Percentiles rank a stretch among this genome's conserved stretches.
Evolutionary conservation across 2,329 filamentous ascomycete genomes (phyloP).

Genomic region (Ophiostoma piceae): DNA sequence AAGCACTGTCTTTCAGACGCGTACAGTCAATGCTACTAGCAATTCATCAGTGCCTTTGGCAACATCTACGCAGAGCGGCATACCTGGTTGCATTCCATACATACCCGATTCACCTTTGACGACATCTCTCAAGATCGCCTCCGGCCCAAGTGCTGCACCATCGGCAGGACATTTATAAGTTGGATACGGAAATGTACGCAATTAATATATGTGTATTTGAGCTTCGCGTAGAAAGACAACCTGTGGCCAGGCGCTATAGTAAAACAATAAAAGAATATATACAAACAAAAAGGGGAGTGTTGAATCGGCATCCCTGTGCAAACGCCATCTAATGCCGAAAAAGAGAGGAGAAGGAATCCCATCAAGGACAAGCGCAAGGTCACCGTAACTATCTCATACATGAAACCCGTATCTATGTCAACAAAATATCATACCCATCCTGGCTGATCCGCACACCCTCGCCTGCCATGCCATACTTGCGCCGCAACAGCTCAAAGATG

Average conservation of each 20-base stretch:
- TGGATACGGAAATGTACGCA: too few species aligned
- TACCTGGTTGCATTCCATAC: too few species aligned
- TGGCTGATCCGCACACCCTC: slow-evolving; percentile 61
- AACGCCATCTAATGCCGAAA: slow-evolving; percentile 2
- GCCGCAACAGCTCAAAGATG: slow-evolving; percentile 69
- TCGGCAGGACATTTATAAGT: too few species aligned
- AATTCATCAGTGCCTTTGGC: too few species aligned
- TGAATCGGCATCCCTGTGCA: neutral
- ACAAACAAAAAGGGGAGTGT: neutral
- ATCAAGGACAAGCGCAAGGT: neutral
- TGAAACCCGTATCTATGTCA: slow-evolving; percentile 33
- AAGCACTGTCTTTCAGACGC: too few species aligned
- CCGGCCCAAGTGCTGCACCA: too few species aligned
- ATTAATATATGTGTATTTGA: neutral
- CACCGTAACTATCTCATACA: neutral
- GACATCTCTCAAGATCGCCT: too few species aligned
- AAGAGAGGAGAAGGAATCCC: neutral
- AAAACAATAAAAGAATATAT: too few species aligned
- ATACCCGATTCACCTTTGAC: too few species aligned
- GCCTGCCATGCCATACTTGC: slow-evolving; percentile 62
- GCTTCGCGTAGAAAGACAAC: neutral
- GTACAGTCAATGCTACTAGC: too few species aligned
- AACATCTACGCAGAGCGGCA: too few species aligned
- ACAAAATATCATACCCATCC: slow-evolving; percentile 66
- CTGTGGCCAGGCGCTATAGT: neutral